A percentile compares a stretch with the other conserved stretches of the same genome.
phyloP scores from a whole-genome alignment of 2,329 filamentous ascomycete genomes.

The Escovopsis sp. region DNA sequence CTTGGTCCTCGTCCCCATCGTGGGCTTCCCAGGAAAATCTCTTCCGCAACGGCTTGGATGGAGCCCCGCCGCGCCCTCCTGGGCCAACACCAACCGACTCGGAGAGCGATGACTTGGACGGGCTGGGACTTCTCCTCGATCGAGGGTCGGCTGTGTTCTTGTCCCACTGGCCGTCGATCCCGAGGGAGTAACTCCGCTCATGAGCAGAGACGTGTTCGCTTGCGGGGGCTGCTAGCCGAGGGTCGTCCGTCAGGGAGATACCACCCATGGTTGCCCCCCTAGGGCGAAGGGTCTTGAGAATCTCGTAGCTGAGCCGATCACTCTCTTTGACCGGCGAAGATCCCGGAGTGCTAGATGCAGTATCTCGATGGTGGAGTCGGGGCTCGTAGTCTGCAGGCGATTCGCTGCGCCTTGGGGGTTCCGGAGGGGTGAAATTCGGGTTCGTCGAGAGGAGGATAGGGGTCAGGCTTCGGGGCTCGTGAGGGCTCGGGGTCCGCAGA shows the following conservation, averaged over 20 bases:
- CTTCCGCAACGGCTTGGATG: constrained; percentile 3
- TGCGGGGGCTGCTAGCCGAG: constrained; percentile 8
- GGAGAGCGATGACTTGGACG: no score
- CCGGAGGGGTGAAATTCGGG: constrained; percentile 24
- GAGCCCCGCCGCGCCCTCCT: not conserved
- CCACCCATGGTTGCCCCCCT: constrained; percentile 14
- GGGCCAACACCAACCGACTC: no score
- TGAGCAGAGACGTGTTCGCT: constrained; percentile 14
- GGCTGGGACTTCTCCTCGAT: not conserved
- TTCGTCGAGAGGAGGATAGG: constrained; percentile 4
- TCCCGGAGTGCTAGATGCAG: constrained; percentile 33
- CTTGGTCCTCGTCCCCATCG: not conserved
- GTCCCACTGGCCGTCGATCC: constrained; percentile 53
- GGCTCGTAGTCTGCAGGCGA: constrained; percentile 21
- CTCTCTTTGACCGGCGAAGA: constrained; percentile 48
- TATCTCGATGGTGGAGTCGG: constrained; percentile 24
- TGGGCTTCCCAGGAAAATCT: constrained; percentile 25
- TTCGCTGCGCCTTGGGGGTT: constrained; percentile 23
- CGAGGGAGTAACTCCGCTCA: constrained; percentile 49
- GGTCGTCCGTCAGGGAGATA: constrained; percentile 6
- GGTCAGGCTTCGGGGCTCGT: constrained; percentile 1
- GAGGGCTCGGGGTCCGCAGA: constrained; percentile 20
- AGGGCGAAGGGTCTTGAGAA: constrained; percentile 53
- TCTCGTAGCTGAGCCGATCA: constrained; percentile 59
- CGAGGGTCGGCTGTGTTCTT: constrained; percentile 14